These are phyloP conservation scores for Lentinus tigrinus DNA, from an alignment of 768 basidiomycete genomes.

Conservation along the genomic window DNA sequence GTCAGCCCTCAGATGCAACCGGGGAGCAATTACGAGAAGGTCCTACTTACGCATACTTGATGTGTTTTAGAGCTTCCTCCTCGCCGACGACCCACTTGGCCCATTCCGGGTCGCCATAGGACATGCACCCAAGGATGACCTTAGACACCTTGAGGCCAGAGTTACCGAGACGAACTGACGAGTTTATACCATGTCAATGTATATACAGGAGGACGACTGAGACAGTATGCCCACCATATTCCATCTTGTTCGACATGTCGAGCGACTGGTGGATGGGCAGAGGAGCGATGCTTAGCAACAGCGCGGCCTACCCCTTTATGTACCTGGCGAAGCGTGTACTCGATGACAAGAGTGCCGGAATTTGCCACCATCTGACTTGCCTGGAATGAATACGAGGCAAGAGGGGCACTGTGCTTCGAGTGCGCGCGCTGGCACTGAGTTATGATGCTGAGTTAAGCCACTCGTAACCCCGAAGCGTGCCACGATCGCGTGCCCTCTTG, in stretches of 20 bases:
- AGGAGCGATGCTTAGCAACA: neutral
- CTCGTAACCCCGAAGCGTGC: too few species aligned
- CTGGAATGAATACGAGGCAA: too few species aligned
- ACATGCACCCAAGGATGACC: constrained; percentile 36
- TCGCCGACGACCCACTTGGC: constrained; percentile 38
- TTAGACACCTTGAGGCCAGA: constrained; percentile 41
- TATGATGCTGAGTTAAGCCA: too few species aligned
- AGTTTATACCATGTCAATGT: neutral
- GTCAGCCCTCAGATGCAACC: neutral
- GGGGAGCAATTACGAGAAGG: neutral
- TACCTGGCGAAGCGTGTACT: too few species aligned
- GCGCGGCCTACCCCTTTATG: too few species aligned
- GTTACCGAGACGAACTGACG: constrained; percentile 40
- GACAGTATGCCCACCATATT: neutral
- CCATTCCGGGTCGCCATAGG: constrained; percentile 28
- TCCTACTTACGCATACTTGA: constrained; percentile 37
- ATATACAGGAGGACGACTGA: neutral
- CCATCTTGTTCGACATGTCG: neutral
- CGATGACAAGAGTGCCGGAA: too few species aligned
- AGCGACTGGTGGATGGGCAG: neutral
- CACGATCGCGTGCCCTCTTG: too few species aligned
- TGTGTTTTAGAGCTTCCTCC: constrained; percentile 33
- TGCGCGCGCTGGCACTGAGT: too few species aligned
- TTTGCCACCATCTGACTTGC: too few species aligned
- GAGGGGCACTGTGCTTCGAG: too few species aligned